These are phyloP conservation scores for Cystobasidium sp. DNA, from an alignment of 1,284 basidiomycete species.

Conservation along the genomic window DNA sequence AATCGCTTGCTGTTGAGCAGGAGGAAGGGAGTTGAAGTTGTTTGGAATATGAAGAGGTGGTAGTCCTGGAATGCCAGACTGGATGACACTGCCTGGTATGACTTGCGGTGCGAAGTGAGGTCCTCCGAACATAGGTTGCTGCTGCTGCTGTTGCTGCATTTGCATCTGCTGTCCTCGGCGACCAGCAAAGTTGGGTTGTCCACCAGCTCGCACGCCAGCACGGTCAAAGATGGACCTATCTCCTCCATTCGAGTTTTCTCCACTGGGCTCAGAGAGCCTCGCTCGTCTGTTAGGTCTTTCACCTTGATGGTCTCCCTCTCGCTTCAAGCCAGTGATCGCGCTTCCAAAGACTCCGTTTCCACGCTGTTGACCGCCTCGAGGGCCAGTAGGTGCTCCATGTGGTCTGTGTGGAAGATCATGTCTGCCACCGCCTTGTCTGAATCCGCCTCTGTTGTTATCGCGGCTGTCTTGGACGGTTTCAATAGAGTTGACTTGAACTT, in stretches of 20 bases:
- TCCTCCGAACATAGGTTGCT: constrained; percentile 22
- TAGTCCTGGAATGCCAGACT: constrained; percentile 33
- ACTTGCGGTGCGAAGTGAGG: constrained; percentile 17
- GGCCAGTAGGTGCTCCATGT: constrained; percentile 8
- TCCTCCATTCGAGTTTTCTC: constrained; percentile 32
- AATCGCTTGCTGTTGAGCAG: constrained; percentile 37
- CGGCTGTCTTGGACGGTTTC: constrained; percentile 40
- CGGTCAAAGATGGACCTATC: constrained; percentile 43
- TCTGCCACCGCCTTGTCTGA: constrained; percentile 13
- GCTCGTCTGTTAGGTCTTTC: constrained; percentile 40
- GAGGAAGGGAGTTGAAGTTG: constrained; percentile 40
- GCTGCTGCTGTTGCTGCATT: constrained; percentile 17
- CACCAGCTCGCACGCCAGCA: constrained; percentile 32
- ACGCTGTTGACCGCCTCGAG: constrained; percentile 27
- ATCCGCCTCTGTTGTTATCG: constrained; percentile 8
- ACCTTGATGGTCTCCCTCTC: constrained; percentile 43
- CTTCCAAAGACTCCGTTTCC: constrained; percentile 47
- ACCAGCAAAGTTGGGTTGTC: not conserved
- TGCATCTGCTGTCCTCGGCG: constrained; percentile 8
- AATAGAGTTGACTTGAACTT: constrained; percentile 18
- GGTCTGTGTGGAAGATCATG: constrained; percentile 26
- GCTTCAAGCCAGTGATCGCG: constrained; percentile 51
- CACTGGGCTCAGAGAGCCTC: constrained; percentile 30
- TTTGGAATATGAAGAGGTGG: constrained; percentile 38
- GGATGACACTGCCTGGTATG: constrained; percentile 25